These are phyloP conservation scores for Cunninghamia lanceolata DNA, from an alignment of 75 land plant species.

Conservation along the genomic window DNA sequence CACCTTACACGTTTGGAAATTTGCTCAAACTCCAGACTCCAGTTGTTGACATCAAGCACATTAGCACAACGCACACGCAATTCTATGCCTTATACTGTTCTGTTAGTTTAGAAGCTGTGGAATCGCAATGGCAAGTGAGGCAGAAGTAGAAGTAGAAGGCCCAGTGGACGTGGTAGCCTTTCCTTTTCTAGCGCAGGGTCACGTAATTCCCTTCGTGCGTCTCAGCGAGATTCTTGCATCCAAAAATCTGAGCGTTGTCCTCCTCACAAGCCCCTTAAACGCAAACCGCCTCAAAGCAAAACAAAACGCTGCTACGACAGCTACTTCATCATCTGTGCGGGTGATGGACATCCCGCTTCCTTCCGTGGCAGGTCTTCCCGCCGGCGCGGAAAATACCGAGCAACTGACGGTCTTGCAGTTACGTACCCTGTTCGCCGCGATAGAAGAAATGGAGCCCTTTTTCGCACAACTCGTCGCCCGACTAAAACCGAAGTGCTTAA, in stretches of 20 bases:
- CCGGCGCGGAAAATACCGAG: not conserved
- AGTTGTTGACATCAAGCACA: too few relatives aligned
- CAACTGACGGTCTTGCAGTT: not conserved
- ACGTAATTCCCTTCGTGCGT: not conserved
- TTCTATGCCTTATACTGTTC: too few relatives aligned
- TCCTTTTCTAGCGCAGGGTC: not conserved
- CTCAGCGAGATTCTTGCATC: not conserved
- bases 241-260: not conserved
- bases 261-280: not conserved
- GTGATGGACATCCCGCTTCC: not conserved
- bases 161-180: not conserved
- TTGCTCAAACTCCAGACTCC: too few relatives aligned
- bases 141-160: too few relatives aligned
- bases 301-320: too few relatives aligned
- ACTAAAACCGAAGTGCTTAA: not conserved
- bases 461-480: not conserved
- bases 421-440: not conserved
- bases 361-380: not conserved
- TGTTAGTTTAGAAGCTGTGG: too few relatives aligned
- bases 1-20: too few relatives aligned
- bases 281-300: not conserved
- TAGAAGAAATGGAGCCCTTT: not conserved
- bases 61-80: too few relatives aligned
- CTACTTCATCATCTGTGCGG: not conserved
- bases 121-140: too few relatives aligned